These are phyloP conservation scores for Pisolithus albus DNA, from an alignment of 768 basidiomycete species.

Conservation along the genomic window DNA sequence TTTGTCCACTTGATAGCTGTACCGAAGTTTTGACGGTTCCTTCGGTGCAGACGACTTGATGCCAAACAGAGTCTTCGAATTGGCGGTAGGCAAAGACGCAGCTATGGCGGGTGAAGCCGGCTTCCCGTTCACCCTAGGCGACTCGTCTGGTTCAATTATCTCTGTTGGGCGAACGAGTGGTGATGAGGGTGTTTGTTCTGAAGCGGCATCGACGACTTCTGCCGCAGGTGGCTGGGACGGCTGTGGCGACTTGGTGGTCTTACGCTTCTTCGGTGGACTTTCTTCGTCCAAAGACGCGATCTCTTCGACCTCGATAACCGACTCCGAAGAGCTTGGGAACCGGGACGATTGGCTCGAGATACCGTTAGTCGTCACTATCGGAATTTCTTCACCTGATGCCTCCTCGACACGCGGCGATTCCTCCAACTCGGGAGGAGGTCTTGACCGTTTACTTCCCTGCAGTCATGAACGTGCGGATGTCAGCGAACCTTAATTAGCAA, in stretches of 20 bases:
- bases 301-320: slow-evolving; percentile 28
- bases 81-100: slow-evolving; percentile 16
- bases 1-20: slow-evolving; percentile 57
- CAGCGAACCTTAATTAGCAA: slow-evolving; percentile 5
- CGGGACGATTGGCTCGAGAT: slow-evolving; percentile 1
- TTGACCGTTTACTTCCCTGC: slow-evolving; percentile 72
- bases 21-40: slow-evolving; percentile 74
- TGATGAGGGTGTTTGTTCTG: slow-evolving; percentile 13
- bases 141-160: slow-evolving; percentile 34
- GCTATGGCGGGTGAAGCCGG: neutral
- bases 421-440: slow-evolving; percentile 57
- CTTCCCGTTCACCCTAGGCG: slow-evolving; percentile 12
- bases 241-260: slow-evolving; percentile 24
- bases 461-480: neutral
- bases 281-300: slow-evolving; percentile 35
- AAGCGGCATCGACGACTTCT: slow-evolving; percentile 28
- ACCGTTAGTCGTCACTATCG: slow-evolving; percentile 13
- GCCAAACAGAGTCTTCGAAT: slow-evolving; percentile 17
- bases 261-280: slow-evolving; percentile 41
- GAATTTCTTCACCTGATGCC: slow-evolving; percentile 6
- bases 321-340: neutral
- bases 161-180: slow-evolving; percentile 29
- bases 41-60: slow-evolving; percentile 55
- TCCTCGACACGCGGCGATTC: slow-evolving; percentile 19
- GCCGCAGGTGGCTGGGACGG: slow-evolving; percentile 13